Conservation (phyloP, 2,329 filamentous ascomycete genomes). For the Botrytis paeoniae region DNA sequence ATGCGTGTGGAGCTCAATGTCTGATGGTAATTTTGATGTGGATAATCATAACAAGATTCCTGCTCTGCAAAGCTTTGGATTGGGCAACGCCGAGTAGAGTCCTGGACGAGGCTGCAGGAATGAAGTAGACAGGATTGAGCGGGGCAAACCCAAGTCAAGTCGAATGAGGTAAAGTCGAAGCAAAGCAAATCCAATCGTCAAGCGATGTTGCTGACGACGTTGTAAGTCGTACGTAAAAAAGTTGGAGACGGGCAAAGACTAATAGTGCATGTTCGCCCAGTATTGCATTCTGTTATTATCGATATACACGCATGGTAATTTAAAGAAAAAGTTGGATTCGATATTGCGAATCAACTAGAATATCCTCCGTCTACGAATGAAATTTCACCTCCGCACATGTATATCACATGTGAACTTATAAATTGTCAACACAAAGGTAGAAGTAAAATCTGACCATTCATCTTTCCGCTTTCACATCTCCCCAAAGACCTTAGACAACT, state of each 20-base stretch:
- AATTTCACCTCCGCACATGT: not conserved
- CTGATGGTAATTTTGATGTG: not conserved
- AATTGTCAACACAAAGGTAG: not conserved
- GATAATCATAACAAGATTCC: not conserved
- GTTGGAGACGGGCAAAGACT: not conserved
- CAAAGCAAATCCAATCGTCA: not conserved
- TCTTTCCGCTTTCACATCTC: not conserved
- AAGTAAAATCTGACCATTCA: not conserved
- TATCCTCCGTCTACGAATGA: not conserved
- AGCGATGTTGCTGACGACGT: not conserved
- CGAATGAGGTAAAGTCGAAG: not conserved
- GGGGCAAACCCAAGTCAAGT: not conserved
- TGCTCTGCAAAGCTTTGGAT: no score
- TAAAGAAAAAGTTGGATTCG: not conserved
- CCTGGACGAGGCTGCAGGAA: not conserved
- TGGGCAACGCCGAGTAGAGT: not conserved
- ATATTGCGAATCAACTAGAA: not conserved
- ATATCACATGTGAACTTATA: not conserved
- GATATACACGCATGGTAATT: not conserved
- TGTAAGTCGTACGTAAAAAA: not conserved
- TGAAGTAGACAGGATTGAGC: not conserved
- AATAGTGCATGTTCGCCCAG: not conserved
- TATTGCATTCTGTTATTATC: not conserved
- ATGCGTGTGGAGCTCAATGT: not conserved
- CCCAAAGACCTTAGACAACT: not conserved